Evolutionary conservation across 2,329 filamentous ascomycete genomes (phyloP).

Genomic region (Fusarium guadeloupense): DNA sequence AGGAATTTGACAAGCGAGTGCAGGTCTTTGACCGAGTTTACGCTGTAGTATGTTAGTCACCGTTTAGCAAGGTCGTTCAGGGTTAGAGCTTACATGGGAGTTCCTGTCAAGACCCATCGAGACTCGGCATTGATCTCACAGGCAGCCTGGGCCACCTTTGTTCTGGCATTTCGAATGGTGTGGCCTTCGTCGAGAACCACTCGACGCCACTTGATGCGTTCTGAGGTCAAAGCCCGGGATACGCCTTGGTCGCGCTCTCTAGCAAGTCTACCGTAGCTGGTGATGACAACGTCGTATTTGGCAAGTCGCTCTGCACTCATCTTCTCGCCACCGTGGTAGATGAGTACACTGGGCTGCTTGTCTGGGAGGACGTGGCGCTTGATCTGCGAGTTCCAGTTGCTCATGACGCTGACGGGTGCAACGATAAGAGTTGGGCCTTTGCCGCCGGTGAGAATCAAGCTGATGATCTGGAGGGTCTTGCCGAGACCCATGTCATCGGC

Average conservation of each 20-base stretch:
- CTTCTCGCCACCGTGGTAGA: conserved; percentile 76
- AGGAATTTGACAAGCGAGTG: conserved; percentile 84
- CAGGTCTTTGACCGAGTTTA: conserved; percentile 84
- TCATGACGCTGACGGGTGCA: conserved; percentile 86
- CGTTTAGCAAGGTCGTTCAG: neutral
- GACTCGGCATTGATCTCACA: conserved; percentile 73
- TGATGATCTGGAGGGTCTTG: conserved; percentile 88
- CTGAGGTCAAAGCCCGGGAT: conserved; percentile 52
- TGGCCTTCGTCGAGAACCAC: conserved; percentile 88
- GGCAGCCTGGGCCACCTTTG: conserved; percentile 76
- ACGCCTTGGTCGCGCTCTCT: conserved; percentile 66
- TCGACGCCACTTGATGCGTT: conserved; percentile 73
- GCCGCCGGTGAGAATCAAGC: conserved; percentile 71
- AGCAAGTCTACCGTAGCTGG: conserved; percentile 81
- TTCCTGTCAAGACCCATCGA: conserved; percentile 82
- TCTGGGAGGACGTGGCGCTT: conserved; percentile 73
- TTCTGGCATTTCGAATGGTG: conserved; percentile 78
- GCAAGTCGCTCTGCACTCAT: conserved; percentile 65
- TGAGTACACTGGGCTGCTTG: conserved; percentile 71
- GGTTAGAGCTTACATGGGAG: conserved; percentile 72
- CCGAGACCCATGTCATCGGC: conserved; percentile 92
- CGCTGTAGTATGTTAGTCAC: conserved; percentile 51
- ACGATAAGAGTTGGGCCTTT: conserved; percentile 78
- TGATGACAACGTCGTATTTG: conserved; percentile 80
- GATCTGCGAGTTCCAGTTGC: conserved; percentile 87